Evolutionary conservation across 2,329 filamentous ascomycete species (phyloP).

Genomic region (Pseudogymnoascus sp.): DNA sequence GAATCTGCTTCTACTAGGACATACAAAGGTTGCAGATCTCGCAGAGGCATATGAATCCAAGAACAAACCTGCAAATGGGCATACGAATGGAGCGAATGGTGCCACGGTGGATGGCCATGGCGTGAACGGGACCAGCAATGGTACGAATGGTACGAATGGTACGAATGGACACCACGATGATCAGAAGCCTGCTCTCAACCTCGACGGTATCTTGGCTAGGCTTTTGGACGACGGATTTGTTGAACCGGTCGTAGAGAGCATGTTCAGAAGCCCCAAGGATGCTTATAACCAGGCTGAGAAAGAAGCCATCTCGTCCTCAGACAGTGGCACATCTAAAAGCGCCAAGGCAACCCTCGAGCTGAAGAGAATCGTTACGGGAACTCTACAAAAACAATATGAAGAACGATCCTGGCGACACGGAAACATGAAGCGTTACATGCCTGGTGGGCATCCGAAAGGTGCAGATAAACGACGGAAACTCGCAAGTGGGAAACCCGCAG

Average conservation of each 20-base stretch:
- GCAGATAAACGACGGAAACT: constrained; percentile 48
- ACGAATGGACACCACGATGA: constrained; percentile 19
- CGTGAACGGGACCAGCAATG: constrained; percentile 14
- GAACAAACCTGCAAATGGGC: constrained; percentile 15
- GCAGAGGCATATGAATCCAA: constrained; percentile 50
- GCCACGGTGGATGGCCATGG: constrained; percentile 3
- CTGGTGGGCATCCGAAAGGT: constrained; percentile 22
- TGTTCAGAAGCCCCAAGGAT: constrained; percentile 56
- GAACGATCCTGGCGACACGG: constrained; percentile 40
- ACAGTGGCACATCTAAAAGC: constrained; percentile 48
- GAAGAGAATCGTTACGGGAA: constrained; percentile 46
- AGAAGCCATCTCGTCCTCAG: constrained; percentile 49
- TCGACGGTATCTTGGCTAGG: constrained; percentile 35
- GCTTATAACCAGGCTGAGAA: constrained; percentile 55
- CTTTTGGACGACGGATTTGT: constrained; percentile 61
- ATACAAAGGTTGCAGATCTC: constrained; percentile 65
- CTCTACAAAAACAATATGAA: constrained; percentile 46
- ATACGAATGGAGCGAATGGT: constrained; percentile 29
- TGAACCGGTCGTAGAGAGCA: constrained; percentile 51
- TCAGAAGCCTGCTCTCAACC: constrained; percentile 14
- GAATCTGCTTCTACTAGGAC: constrained; percentile 68
- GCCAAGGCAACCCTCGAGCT: constrained; percentile 61
- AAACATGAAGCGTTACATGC: constrained; percentile 41
- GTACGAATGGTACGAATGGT: background rate
- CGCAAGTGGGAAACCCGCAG: constrained; percentile 37